A percentile compares a stretch with the other conserved stretches of the same genome.
These are phyloP conservation scores for Trichoderma harzianum DNA, from an alignment of 2,329 filamentous ascomycete genomes.

Conservation along the genomic window DNA sequence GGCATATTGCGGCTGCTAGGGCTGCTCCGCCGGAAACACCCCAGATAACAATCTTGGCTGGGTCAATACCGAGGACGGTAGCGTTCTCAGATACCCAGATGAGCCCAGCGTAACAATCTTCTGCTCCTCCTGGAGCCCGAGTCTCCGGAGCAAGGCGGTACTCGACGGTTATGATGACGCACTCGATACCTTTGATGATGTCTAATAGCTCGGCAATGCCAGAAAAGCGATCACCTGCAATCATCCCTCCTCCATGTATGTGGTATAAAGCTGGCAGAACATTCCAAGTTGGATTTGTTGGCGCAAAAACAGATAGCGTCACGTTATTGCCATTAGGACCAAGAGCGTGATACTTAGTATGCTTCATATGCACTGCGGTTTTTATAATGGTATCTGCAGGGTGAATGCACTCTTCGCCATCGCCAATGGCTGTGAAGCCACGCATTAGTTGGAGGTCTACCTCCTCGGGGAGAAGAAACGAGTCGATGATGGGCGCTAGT, in stretches of 20 bases:
- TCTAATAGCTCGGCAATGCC: constrained; percentile 19
- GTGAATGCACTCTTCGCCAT: neutral
- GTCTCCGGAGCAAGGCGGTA: constrained; percentile 27
- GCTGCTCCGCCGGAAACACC: constrained; percentile 24
- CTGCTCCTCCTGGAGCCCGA: constrained; percentile 20
- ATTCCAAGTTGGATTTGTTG: constrained; percentile 7
- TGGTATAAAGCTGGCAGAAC: constrained; percentile 22
- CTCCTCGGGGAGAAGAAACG: constrained; percentile 21
- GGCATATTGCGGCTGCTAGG: constrained; percentile 23
- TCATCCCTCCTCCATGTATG: constrained; percentile 23
- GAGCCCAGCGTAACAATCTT: constrained; percentile 24
- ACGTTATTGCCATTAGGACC: neutral
- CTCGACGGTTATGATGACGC: constrained; percentile 25
- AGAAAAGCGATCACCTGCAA: constrained; percentile 21
- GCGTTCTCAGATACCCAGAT: constrained; percentile 22
- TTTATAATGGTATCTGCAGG: neutral
- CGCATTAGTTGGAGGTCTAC: constrained; percentile 18
- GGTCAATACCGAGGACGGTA: constrained; percentile 18
- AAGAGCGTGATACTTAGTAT: neutral
- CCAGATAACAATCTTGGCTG: constrained; percentile 20
- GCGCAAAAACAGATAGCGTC: constrained; percentile 16
- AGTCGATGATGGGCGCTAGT: constrained; percentile 22
- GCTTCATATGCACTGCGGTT: neutral
- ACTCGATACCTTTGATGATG: constrained; percentile 20
- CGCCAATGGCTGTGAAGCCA: neutral